phyloP scores from a whole-genome alignment of 2,329 filamentous ascomycete species.

The Epichloe glyceriae region DNA sequence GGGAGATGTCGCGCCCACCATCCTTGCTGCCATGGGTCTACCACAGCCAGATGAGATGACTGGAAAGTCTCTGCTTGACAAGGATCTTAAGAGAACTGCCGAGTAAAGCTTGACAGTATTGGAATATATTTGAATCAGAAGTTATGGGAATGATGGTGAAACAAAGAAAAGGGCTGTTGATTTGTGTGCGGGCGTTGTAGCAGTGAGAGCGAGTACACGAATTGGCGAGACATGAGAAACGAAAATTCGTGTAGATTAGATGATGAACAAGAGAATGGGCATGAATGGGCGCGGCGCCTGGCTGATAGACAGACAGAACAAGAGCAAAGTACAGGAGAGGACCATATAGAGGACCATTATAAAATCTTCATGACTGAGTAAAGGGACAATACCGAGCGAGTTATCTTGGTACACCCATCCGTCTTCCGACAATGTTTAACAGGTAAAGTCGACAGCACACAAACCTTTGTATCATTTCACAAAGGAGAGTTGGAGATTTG shows the following conservation, averaged over 20 bases:
- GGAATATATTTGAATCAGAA: no score
- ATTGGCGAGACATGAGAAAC: slow-evolving; percentile 1
- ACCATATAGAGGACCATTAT: not conserved
- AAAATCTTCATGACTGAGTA: no score
- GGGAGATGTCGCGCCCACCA: slow-evolving; percentile 90
- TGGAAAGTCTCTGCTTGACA: slow-evolving; percentile 69
- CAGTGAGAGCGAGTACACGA: not conserved
- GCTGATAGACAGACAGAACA: not conserved
- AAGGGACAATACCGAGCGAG: no score
- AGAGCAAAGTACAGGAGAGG: not conserved
- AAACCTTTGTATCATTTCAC: no score
- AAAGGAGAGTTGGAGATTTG: no score
- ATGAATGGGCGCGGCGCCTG: not conserved
- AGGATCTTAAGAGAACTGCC: slow-evolving; percentile 36
- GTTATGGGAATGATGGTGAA: not conserved
- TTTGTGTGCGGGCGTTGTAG: slow-evolving; percentile 3
- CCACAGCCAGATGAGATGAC: slow-evolving; percentile 88
- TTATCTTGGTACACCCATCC: no score
- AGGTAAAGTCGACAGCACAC: no score
- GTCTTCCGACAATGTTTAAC: no score
- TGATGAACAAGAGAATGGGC: not conserved
- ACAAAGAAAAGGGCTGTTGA: slow-evolving; percentile 3
- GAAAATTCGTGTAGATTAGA: slow-evolving; percentile 1
- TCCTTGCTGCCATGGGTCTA: slow-evolving; percentile 83
- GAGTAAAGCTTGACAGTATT: slow-evolving; percentile 8